Percentiles rank a stretch among this genome's conserved stretches.
Evolutionary conservation across 1,284 basidiomycete species (phyloP).

Genomic region (Malassezia japonica): DNA sequence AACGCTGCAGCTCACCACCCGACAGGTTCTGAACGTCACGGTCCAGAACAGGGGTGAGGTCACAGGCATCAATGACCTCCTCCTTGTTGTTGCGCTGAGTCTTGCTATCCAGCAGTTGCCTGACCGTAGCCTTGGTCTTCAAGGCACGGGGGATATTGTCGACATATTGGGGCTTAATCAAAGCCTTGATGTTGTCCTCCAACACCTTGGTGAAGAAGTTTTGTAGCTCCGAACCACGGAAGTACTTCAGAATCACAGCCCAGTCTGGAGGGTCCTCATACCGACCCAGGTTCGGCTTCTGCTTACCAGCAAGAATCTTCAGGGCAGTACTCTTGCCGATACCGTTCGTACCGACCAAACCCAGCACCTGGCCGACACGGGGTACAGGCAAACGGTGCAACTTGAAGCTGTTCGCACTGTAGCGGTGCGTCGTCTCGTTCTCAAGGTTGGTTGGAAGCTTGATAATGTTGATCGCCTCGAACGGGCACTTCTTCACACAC

Average conservation of each 20-base stretch:
- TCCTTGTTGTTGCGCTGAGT: slow-evolving; percentile 44
- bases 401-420: slow-evolving; percentile 48
- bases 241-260: slow-evolving; percentile 48
- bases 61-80: slow-evolving; percentile 35
- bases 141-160: slow-evolving; percentile 47
- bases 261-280: slow-evolving; percentile 48
- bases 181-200: slow-evolving; percentile 48
- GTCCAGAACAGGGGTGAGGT: slow-evolving; percentile 40
- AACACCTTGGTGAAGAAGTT: slow-evolving; percentile 49
- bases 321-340: slow-evolving; percentile 48
- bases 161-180: slow-evolving; percentile 49
- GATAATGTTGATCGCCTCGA: slow-evolving; percentile 49
- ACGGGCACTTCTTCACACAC: slow-evolving; percentile 48
- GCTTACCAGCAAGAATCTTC: slow-evolving; percentile 47
- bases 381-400: slow-evolving; percentile 45
- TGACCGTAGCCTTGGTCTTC: slow-evolving; percentile 39
- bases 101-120: slow-evolving; percentile 43
- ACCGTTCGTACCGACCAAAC: slow-evolving; percentile 48
- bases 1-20: slow-evolving; percentile 48
- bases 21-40: slow-evolving; percentile 43
- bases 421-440: slow-evolving; percentile 46
- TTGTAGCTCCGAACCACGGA: slow-evolving; percentile 47
- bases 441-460: slow-evolving; percentile 48
- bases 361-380: slow-evolving; percentile 45
- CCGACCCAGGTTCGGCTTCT: slow-evolving; percentile 47